phyloP scores from a whole-genome alignment of 2,329 filamentous ascomycete species.

The Orbilia javanica region DNA sequence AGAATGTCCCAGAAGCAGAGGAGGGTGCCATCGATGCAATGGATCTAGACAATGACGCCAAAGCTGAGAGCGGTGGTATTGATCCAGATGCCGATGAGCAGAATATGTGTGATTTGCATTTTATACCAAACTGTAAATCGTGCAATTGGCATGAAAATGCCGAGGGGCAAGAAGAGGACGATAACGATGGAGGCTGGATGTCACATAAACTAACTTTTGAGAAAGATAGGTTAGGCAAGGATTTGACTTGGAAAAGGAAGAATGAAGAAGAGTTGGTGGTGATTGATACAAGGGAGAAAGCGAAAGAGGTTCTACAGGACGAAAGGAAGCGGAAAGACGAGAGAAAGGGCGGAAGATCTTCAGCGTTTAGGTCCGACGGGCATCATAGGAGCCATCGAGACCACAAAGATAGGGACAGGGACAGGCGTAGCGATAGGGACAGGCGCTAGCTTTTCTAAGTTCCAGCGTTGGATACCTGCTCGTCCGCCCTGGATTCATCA shows the following conservation, averaged over 20 bases:
- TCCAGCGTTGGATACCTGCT: not conserved
- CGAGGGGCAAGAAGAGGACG: slow-evolving; percentile 68
- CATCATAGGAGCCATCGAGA: slow-evolving; percentile 28
- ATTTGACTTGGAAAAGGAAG: slow-evolving; percentile 88
- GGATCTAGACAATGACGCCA: slow-evolving; percentile 59
- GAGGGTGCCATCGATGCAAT: slow-evolving; percentile 58
- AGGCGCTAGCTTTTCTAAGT: not conserved
- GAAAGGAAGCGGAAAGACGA: slow-evolving; percentile 73
- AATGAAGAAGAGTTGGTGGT: slow-evolving; percentile 92
- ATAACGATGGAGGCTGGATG: slow-evolving; percentile 67
- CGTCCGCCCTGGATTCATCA: too few species aligned
- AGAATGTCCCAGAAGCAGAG: slow-evolving; percentile 64
- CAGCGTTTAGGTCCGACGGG: slow-evolving; percentile 58
- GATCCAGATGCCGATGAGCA: slow-evolving; percentile 76
- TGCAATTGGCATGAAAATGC: slow-evolving; percentile 82
- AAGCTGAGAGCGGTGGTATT: slow-evolving; percentile 62
- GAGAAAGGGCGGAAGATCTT: slow-evolving; percentile 64
- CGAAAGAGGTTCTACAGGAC: slow-evolving; percentile 77
- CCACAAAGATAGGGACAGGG: slow-evolving; percentile 29
- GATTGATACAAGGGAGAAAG: slow-evolving; percentile 89
- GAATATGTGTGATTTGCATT: slow-evolving; percentile 89
- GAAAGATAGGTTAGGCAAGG: slow-evolving; percentile 89
- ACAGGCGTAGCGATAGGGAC: slow-evolving; percentile 28
- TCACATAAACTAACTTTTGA: slow-evolving; percentile 89
- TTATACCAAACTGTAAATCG: slow-evolving; percentile 94